Conservation (phyloP, 352 stramenopile species). For the Phytophthora nicotianae region DNA sequence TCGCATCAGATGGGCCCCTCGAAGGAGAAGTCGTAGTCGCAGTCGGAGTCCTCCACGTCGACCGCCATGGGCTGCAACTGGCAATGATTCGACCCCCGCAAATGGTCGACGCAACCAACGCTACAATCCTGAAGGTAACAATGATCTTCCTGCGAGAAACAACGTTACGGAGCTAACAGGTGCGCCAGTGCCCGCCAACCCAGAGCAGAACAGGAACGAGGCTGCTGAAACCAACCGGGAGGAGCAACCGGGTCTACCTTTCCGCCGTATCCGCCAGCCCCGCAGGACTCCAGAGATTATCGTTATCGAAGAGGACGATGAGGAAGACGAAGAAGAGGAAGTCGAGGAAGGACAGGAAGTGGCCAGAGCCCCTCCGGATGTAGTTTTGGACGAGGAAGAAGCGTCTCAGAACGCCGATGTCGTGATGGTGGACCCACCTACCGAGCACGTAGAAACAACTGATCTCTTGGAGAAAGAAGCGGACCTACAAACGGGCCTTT, state of each 20-base stretch:
- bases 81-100: slow-evolving; percentile 5
- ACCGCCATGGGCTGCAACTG: neutral
- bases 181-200: neutral
- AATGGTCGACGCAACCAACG: slow-evolving; percentile 9
- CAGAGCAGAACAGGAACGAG: slow-evolving; percentile 6
- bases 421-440: slow-evolving; percentile 11
- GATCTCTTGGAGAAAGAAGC: slow-evolving; percentile 41
- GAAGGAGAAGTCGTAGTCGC: slow-evolving; percentile 25
- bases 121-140: slow-evolving; percentile 10
- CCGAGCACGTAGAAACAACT: slow-evolving; percentile 20
- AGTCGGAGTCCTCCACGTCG: slow-evolving; percentile 38
- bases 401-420: slow-evolving; percentile 13
- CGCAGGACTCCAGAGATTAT: slow-evolving; percentile 53
- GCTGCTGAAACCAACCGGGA: slow-evolving; percentile 9
- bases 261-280: slow-evolving; percentile 36
- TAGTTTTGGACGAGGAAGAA: slow-evolving; percentile 49
- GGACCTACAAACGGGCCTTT: slow-evolving; percentile 52
- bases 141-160: slow-evolving; percentile 1
- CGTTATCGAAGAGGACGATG: slow-evolving; percentile 73
- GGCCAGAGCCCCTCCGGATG: slow-evolving; percentile 42
- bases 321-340: slow-evolving; percentile 36
- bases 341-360: slow-evolving; percentile 32
- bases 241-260: slow-evolving; percentile 10
- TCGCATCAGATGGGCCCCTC: slow-evolving; percentile 23
- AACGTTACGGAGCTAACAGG: slow-evolving; percentile 3